Evolutionary conservation across 192 early-diverging fungal species (phyloP).

Genomic region (Ramicandelaber brevisporus): DNA sequence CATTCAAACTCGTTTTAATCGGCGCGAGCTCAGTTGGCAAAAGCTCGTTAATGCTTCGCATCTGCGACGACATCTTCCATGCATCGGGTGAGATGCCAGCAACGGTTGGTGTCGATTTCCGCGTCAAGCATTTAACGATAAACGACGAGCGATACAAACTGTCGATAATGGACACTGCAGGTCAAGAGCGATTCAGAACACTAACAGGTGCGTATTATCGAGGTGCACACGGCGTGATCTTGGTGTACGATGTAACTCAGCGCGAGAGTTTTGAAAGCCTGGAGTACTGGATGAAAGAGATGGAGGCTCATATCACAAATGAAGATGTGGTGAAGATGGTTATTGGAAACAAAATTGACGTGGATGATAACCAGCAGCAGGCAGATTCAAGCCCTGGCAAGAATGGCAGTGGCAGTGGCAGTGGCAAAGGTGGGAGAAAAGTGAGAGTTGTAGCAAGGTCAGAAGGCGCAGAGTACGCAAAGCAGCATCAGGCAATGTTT

Average conservation of each 20-base stretch:
- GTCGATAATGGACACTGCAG: slow-evolving; percentile 96
- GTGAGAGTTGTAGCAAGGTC: slow-evolving; percentile 53
- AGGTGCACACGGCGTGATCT: slow-evolving; percentile 91
- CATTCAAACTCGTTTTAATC: slow-evolving; percentile 84
- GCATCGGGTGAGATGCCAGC: slow-evolving; percentile 77
- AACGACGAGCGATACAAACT: slow-evolving; percentile 82
- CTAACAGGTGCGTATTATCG: slow-evolving; percentile 94
- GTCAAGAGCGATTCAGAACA: slow-evolving; percentile 94
- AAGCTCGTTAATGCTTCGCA: slow-evolving; percentile 72
- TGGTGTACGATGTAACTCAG: slow-evolving; percentile 94
- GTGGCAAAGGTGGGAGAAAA: too few species aligned
- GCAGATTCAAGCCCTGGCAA: too few species aligned
- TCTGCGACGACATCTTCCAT: slow-evolving; percentile 83
- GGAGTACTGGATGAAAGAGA: slow-evolving; percentile 82
- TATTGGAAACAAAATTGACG: slow-evolving; percentile 96
- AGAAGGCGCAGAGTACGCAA: slow-evolving; percentile 82
- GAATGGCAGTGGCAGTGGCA: too few species aligned
- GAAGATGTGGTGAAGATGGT: slow-evolving; percentile 88
- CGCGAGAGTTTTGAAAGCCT: slow-evolving; percentile 83
- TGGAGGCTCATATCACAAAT: slow-evolving; percentile 71
- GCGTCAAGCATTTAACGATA: slow-evolving; percentile 70
- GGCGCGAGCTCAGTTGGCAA: slow-evolving; percentile 94
- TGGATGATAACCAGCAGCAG: slow-evolving; percentile 32
- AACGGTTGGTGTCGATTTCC: slow-evolving; percentile 90
- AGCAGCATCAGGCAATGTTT: slow-evolving; percentile 73